These are phyloP conservation scores for Fusarium falciforme DNA, from an alignment of 2,329 filamentous ascomycete species.

Conservation along the genomic window DNA sequence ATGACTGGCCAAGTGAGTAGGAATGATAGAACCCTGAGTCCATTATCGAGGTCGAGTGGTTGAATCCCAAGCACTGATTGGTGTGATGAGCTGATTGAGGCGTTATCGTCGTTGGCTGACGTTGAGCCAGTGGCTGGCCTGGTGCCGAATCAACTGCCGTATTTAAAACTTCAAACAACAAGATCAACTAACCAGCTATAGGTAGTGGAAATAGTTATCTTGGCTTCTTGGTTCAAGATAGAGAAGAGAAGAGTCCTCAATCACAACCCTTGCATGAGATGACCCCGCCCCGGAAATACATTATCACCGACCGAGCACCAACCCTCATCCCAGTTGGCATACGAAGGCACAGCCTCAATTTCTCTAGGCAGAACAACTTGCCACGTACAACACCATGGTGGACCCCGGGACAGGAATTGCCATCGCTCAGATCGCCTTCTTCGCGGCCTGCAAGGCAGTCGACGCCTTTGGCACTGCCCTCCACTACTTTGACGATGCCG, in stretches of 20 bases:
- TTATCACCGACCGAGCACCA: not conserved
- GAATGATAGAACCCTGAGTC: conserved; percentile 6
- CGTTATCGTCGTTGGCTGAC: not conserved
- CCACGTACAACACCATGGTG: not conserved
- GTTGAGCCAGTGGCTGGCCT: not conserved
- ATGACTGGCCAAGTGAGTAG: not conserved
- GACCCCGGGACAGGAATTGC: conserved; percentile 4
- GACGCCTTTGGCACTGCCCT: conserved; percentile 2
- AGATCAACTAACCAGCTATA: not conserved
- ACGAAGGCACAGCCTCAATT: not conserved
- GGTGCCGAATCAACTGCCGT: not conserved
- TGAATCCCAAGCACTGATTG: not conserved
- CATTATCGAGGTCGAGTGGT: not conserved
- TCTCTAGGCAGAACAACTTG: not conserved
- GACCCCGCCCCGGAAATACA: not conserved
- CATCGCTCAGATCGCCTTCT: conserved; percentile 1
- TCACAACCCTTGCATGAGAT: not conserved
- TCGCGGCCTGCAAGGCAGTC: conserved; percentile 1
- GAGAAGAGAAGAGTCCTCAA: not conserved
- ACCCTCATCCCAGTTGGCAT: not conserved
- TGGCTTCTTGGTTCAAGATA: not conserved
- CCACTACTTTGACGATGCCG: conserved; percentile 1
- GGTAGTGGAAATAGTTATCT: not conserved
- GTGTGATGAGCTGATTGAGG: not conserved
- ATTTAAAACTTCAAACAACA: not conserved